These are phyloP conservation scores for Sugiyamaella lignohabitans DNA, from an alignment of 805 yeast genomes.

Conservation along the genomic window DNA sequence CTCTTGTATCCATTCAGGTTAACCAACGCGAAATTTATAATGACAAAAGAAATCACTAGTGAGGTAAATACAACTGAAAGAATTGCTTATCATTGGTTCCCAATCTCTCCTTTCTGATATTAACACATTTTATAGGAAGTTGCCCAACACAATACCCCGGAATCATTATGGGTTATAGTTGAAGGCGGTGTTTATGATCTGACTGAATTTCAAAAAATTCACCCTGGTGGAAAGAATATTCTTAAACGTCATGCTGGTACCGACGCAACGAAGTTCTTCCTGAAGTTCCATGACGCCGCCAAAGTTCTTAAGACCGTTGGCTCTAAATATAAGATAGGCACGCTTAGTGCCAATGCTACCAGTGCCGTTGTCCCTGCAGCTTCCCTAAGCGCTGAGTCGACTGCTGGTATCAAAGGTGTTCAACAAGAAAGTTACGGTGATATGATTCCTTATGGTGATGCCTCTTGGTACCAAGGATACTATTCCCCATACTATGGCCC, in stretches of 20 bases:
- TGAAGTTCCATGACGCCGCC: constrained; percentile 39
- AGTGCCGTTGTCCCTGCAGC: constrained; percentile 15
- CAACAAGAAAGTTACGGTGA: constrained; percentile 23
- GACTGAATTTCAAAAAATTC: constrained; percentile 62
- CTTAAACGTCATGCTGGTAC: constrained; percentile 73
- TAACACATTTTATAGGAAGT: constrained; percentile 39
- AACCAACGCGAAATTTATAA: too few species aligned
- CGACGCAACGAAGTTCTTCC: constrained; percentile 65
- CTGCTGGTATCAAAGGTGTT: constrained; percentile 8
- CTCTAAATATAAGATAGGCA: constrained; percentile 30
- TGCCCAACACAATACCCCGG: constrained; percentile 62
- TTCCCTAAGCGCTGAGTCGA: too few species aligned
- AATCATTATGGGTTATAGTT: constrained; percentile 78
- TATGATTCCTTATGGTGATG: constrained; percentile 36
- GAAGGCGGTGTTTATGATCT: constrained; percentile 76
- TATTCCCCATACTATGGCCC: constrained; percentile 35
- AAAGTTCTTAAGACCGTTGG: constrained; percentile 33
- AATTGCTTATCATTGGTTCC: neutral
- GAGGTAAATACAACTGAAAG: neutral
- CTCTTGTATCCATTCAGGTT: neutral
- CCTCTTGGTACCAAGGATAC: constrained; percentile 37
- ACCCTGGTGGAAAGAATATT: constrained; percentile 77
- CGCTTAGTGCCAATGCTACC: constrained; percentile 16
- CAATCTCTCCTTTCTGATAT: neutral
- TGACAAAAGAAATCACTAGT: neutral